Base-by-base conservation (phyloP, 2,329 filamentous ascomycete species). In the Lachnellula suecica region DNA sequence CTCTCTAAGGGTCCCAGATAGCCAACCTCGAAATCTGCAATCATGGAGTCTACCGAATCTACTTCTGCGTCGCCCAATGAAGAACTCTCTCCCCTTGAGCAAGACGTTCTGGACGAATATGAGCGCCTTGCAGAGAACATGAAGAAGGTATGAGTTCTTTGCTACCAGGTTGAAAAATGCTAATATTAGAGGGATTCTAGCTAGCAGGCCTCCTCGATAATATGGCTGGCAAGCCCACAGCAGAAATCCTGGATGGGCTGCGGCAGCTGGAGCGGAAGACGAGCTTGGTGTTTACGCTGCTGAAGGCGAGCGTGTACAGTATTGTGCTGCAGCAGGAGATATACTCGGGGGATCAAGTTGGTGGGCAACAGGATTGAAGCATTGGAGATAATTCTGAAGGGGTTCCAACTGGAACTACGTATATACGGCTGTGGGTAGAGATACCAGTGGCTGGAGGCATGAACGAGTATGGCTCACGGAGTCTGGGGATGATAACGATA, bases 291-390 rank as follows among this genome's bases (percentile, higher is more conserved):
- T 97, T 96, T 72, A 99, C 94, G 57, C 73, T 97, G 68, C 80
- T 99, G 68, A 99, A 99, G 77, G 93, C 94, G 17, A 97, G 93
- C 71, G 94, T 99, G 59, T 99, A 99, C 75, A 96, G 89, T 68
- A 99, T 99, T 75, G 92, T 99, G 56, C 72, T 99, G 75, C 93
- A 99, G 80, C 93, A 97, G 79, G 90, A 97, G 80, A 91, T 96
- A 65, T 85, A 87, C 58, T 89, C 86, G 72, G 88, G 83, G 44
- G 78, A 78, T 60, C 72, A 75, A 56, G 66, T 66, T 22, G 68
- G 61, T 13, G 58, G 56, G 44, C 45, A 55, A 67, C 66, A 59
- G 68, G 70, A 52, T 11, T 43, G 65, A 47, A 49, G 41, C 22
- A 62, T 45, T 54, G 66, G 54, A 27, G 53, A 61, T n/a, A 64